Evolutionary conservation across 2,329 filamentous ascomycete species (phyloP), one percentile per base, ranked within the genome.

Genomic region (Ascochyta rabiei): DNA sequence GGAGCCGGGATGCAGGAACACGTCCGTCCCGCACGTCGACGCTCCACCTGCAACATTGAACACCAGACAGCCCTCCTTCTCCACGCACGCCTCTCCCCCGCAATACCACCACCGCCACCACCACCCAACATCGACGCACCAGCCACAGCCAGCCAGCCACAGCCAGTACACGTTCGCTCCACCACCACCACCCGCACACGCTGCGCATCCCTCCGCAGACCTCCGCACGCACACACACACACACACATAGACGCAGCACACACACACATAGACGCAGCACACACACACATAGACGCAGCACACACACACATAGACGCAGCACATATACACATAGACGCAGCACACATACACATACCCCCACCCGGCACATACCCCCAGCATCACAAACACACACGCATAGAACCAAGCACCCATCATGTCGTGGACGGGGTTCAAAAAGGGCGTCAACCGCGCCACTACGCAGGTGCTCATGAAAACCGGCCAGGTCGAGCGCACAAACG

Each of bases 381-480:
- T 23, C 15, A 26, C 28, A 13, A 28, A 15, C 26, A 28, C 19
- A 15, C 19, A 46, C 9, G 28, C 34, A n/a, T 39, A 21, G 18
- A 30, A 15, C 19, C 33, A 31, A 43, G 55, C 61, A 61, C 66
- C 63, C 15, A 62, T 59, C 64, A 77, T 77, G 75, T 77, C 75
- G 46, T 77, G 75, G 87, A 86, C 87, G 89, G 89, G 89, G 63
- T 93, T 92, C 81, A 92, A 95, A 82, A 96, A 96, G 78, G 96
- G 96, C 87, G 93, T 98, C 82, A 93, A 95, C 82, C 91, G 95
- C 81, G 93, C 93, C 70, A 97, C 93, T 78, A 99, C 96, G 80
- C 93, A 97, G 87, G 93, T 98, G 60, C 97, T 99, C 91, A 98
- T 99, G 93, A 99, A 99, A 85, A 96, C 66, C 86, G 91, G 95